Percentiles rank a stretch among this genome's conserved stretches.
Conservation (phyloP, 345 rosid species). For the Populus deltoides region DNA sequence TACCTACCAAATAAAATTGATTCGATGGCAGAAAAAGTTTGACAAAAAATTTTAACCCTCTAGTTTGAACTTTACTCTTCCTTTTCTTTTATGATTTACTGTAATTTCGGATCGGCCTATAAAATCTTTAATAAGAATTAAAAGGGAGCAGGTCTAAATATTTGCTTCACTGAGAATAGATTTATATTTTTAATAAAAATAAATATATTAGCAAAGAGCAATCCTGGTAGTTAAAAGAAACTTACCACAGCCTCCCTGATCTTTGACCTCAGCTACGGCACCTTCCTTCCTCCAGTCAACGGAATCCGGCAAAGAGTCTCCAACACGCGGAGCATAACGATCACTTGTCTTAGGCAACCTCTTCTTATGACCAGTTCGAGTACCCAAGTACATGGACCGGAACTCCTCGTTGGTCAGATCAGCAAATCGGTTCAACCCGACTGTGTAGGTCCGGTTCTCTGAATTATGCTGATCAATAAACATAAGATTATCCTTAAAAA, state of each 20-base stretch:
- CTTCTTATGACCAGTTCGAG: constrained; percentile 39
- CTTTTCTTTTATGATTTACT: too few relatives aligned
- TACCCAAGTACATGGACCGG: constrained; percentile 66
- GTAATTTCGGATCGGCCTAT: too few relatives aligned
- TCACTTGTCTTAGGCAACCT: constrained; percentile 41
- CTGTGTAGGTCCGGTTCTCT: constrained; percentile 49
- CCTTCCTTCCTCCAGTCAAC: constrained; percentile 86
- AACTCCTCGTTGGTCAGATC: constrained; percentile 92
- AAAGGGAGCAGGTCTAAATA: too few relatives aligned
- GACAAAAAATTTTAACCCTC: too few relatives aligned
- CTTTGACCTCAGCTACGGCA: constrained; percentile 74
- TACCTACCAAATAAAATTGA: too few relatives aligned
- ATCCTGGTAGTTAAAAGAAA: background rate
- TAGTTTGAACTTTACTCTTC: too few relatives aligned
- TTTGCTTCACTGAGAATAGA: too few relatives aligned
- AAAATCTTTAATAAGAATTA: too few relatives aligned
- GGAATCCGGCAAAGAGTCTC: constrained; percentile 61
- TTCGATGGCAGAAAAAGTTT: too few relatives aligned
- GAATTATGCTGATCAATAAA: constrained; percentile 78
- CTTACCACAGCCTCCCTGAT: constrained; percentile 85
- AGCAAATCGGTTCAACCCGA: constrained; percentile 85
- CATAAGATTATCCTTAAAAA: constrained; percentile 79
- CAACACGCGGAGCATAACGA: constrained; percentile 54
- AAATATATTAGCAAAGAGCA: background rate
- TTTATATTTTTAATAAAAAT: background rate